Evolutionary conservation across 140 eudicot genomes (phyloP), one percentile per base, ranked within the genome.

Genomic region (Flaveria floridana): DNA sequence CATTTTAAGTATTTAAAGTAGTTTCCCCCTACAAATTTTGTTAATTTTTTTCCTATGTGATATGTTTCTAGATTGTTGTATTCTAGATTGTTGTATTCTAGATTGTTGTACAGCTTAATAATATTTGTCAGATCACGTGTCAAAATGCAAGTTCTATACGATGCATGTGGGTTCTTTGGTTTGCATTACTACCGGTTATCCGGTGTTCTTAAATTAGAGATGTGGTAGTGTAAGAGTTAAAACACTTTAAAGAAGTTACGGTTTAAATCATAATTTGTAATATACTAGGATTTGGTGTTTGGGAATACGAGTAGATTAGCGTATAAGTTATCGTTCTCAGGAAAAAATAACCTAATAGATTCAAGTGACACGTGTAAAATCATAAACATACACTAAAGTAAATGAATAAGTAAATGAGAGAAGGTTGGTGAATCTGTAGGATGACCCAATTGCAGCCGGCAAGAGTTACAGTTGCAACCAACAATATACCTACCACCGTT

Each of bases 401-500:
- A 55, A 18, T 55, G 30, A 65, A 52, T 50, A 28, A 3, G 34
- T 44, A 55, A 76, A 76, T n/a, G 30, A 41, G 50, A 11, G 50
- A 44, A 44, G 14, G 50, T 44, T 7, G 50, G 80, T 68, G 42
- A 69, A 70, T 77, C 56, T 30, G 47, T 13, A 77, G 16, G 48
- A 77, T 76, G 48, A 46, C 51, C 18, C 42, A 37, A 47, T 30
- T 59, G 62, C 34, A 41, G 47, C 78, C 44, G 72, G 65, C 72
- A 9, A 41, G 44, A 77, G 39, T 64, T 39, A 72, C 76, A 68
- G 52, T 73, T 34, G 26, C 53, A 73, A 14, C 79, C 18, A 65
- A 62, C 71, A 10, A 72, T 55, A 65, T 72, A 65, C 57, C 79
- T n/a, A 65, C 56, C 75, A 30, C 67, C 34, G 28, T 80, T 26